Percentiles rank a stretch among this genome's conserved stretches.
phyloP scores from a whole-genome alignment of 306 rosid genomes.

The Spatholobus suberectus region DNA sequence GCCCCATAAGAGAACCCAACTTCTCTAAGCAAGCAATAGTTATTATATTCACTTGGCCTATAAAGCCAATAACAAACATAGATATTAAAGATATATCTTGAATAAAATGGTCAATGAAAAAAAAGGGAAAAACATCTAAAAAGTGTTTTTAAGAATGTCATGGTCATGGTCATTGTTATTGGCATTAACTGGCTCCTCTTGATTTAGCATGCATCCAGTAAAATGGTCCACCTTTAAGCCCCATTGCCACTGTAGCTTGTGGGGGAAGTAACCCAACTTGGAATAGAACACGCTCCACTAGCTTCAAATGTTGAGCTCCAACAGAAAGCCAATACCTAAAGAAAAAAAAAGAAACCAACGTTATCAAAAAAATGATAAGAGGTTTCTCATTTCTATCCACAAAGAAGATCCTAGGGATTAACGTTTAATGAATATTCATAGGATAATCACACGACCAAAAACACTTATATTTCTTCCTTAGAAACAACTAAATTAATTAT shows the following conservation, averaged over 20 bases:
- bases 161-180: slow-evolving; percentile 28
- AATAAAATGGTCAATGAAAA: slow-evolving; percentile 6
- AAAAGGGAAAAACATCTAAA: background rate
- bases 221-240: slow-evolving; percentile 75
- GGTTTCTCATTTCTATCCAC: too few relatives aligned
- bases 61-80: slow-evolving; percentile 20
- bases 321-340: slow-evolving; percentile 91
- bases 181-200: slow-evolving; percentile 46
- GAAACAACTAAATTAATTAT: background rate
- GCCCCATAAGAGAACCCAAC: background rate
- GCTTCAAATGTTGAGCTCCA: slow-evolving; percentile 93
- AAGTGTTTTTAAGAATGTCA: slow-evolving; percentile 30
- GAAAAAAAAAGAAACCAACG: background rate
- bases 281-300: slow-evolving; percentile 78
- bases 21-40: background rate
- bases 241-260: slow-evolving; percentile 87
- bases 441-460: background rate
- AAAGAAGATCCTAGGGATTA: too few relatives aligned
- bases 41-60: slow-evolving; percentile 25
- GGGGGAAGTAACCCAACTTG: slow-evolving; percentile 82
- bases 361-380: background rate
- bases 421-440: too few relatives aligned
- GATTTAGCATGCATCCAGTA: slow-evolving; percentile 59
- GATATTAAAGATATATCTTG: slow-evolving; percentile 22
- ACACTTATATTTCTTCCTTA: background rate